Evolutionary conservation across 2,329 filamentous ascomycete species (phyloP).

Genomic region (Stagonosporopsis vannaccii): DNA sequence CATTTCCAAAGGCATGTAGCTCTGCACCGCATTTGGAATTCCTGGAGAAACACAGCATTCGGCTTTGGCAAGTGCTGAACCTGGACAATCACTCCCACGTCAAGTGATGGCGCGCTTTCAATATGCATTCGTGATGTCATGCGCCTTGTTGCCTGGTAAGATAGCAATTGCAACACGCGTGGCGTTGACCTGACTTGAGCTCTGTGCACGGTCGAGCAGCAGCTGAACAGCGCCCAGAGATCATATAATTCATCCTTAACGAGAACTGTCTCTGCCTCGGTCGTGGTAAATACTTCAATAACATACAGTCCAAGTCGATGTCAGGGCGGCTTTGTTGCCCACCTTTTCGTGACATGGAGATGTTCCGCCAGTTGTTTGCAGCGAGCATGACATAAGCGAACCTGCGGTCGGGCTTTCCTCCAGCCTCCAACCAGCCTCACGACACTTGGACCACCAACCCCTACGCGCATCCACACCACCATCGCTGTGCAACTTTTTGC

Average conservation of each 20-base stretch:
- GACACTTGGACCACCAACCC: constrained; percentile 26
- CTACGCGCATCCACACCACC: constrained; percentile 31
- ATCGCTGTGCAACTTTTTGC: constrained; percentile 26
- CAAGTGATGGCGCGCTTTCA: constrained; percentile 21
- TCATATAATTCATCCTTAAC: background rate
- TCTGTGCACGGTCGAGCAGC: background rate
- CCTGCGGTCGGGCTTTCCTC: constrained; percentile 7
- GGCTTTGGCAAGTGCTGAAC: constrained; percentile 29
- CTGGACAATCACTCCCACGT: constrained; percentile 4
- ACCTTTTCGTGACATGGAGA: background rate
- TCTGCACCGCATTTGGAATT: constrained; percentile 2
- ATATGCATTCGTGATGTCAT: constrained; percentile 17
- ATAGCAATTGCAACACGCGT: background rate
- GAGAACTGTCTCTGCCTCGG: background rate
- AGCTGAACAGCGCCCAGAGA: background rate
- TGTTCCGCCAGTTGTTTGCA: constrained; percentile 3
- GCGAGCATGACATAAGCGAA: constrained; percentile 16
- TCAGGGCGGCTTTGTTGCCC: background rate
- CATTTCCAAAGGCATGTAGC: background rate
- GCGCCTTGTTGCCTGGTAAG: constrained; percentile 1
- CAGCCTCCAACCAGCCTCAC: constrained; percentile 20
- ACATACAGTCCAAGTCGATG: background rate
- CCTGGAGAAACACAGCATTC: constrained; percentile 15
- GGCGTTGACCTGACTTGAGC: background rate
- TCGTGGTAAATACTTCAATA: background rate